Percentiles rank a stretch among this genome's conserved stretches.
Evolutionary conservation across 75 land plant species (phyloP).

Genomic region (Picea sitchensis): DNA sequence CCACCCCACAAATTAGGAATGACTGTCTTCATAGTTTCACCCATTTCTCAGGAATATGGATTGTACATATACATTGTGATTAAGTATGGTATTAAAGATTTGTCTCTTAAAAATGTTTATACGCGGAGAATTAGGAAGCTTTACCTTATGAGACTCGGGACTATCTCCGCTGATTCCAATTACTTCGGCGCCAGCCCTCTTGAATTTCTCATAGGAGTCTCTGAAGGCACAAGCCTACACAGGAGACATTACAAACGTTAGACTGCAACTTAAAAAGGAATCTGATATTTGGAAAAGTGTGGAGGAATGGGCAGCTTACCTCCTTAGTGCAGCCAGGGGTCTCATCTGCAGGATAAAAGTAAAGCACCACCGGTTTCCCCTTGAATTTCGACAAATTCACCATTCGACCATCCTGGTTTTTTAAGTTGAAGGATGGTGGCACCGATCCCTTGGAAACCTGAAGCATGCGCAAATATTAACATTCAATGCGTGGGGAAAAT

Average conservation of each 20-base stretch:
- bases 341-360: conserved; percentile 99
- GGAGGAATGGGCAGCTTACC: conserved; percentile 28
- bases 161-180: conserved; percentile 94
- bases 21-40: no score
- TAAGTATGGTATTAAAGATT: no score
- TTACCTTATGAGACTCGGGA: conserved; percentile 91
- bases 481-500: no score
- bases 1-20: no score
- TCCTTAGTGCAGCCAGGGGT: conserved; percentile 98
- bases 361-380: conserved; percentile 93
- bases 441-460: conserved; percentile 70
- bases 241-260: not conserved
- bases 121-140: no score
- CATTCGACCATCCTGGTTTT: conserved; percentile 84
- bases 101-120: no score
- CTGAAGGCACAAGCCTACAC: conserved; percentile 96
- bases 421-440: conserved; percentile 75
- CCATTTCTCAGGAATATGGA: no score
- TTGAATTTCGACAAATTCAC: conserved; percentile 88
- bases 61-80: no score
- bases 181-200: conserved; percentile 95
- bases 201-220: conserved; percentile 96
- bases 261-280: no score
- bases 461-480: not conserved
- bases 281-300: not conserved